Evolutionary conservation across 768 basidiomycete species (phyloP), one percentile per base, ranked within the genome.

Genomic region (Suillus ampliporus): DNA sequence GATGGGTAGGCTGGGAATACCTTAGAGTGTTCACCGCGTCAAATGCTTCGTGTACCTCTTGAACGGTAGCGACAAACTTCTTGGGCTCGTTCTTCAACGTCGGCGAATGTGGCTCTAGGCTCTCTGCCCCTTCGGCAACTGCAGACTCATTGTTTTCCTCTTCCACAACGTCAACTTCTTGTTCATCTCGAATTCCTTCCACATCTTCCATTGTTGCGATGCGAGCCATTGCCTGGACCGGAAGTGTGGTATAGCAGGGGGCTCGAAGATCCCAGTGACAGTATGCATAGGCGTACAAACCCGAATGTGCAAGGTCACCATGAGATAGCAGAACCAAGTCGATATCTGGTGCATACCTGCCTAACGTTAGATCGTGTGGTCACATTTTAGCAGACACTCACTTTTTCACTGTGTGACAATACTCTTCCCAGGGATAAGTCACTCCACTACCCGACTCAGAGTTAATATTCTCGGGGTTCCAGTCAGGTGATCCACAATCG

Each of bases 281-380:
- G 73, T 92, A 85, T 6, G 97, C 95, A 75, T 92, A 98, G 13
- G 97, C 89, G 72, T 94, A 95, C n/a, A 99, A 81, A 17, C 97
- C 97, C 31, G 90, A 85, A 72, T 97, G 95, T 0, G 86, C 81
- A 14, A 97, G 83, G 69, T 97, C 94, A 1, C 95, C 96, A 78
- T 98, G 95, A 0, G 97, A 97, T 53, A 99, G 84, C 23, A 99
- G 84, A 34, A 99, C 94, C 51, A 99, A 87, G 74, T 95, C 92
- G 62, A 99, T 79, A 6, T 87, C 82, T 2, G 95, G 89, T 0
- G 95, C 89, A 68, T 83, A 78, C 72, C 95, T 95, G 75, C 14
- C 37, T 48, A 47, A 31, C 53, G 35, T 14, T 43, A 40, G 54
- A 67, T 17, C 47, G 13, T 60, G 50, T 21, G 44, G 21, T 54